Evolutionary conservation across 345 rosid species (phyloP), one percentile per base, ranked within the genome.

Genomic region (Pugionium cornutum): DNA sequence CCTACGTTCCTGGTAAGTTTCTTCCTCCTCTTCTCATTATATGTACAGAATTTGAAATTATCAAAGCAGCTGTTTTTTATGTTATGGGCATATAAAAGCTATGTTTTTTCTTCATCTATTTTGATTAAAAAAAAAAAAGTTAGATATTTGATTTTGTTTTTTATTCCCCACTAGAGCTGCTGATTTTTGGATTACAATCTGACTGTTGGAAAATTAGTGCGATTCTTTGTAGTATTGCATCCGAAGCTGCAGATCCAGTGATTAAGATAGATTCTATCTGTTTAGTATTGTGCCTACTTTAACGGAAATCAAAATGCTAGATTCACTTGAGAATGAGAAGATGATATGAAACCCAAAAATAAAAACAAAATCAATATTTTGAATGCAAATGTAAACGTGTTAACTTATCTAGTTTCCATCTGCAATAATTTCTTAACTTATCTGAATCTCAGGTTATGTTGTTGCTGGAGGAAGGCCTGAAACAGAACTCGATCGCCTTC

Each of bases 401-500:
- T 18, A 18, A 18, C 18, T 18, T 18, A 18, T 18, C 18, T 18
- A 18, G 18, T 18, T 18, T 18, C 18, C 18, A 18, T 18, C 18
- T 18, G 18, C 18, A 18, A 18, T 18, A 18, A 18, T 18, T 18
- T 18, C 18, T 18, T 18, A 18, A 18, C 18, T 18, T 18, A 18
- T 18, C 18, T 18, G 18, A 18, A 18, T 18, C 18, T 18, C 18
- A 18, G 7, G 6, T 73, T 73, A 73, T 59, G 67, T 39, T 64
- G 67, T 73, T 36, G 1, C 4, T 66, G 67, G 55, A 58, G 66
- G 25, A 41, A 53, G 18, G 33, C 18, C 5, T 35, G 2, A 6
- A 11, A 36, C 51, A 10, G 65, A 72, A 10, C 66, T 47, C 11
- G 2, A 53, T 31, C 76, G 67, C 52, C 76, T 73, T 73, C 72